Evolutionary conservation across 768 basidiomycete species (phyloP).

Genomic region (Gloeostereum incarnatum): DNA sequence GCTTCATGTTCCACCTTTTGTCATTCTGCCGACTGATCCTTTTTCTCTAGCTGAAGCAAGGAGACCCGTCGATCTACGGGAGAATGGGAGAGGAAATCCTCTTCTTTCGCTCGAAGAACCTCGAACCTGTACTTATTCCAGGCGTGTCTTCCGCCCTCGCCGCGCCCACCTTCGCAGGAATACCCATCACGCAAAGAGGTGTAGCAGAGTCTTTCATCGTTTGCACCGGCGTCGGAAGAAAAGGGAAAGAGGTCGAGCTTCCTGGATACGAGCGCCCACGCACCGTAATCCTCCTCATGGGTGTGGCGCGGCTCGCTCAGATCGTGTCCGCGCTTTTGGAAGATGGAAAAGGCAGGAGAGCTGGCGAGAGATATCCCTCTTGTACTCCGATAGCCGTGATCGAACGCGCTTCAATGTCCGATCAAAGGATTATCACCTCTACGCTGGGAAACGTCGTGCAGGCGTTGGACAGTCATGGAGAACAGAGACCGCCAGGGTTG

Average conservation of each 20-base stretch:
- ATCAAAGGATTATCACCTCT: constrained; percentile 77
- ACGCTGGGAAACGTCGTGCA: constrained; percentile 64
- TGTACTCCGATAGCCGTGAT: constrained; percentile 85
- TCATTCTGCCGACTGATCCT: not conserved
- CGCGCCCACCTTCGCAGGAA: constrained; percentile 81
- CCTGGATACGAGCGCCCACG: constrained; percentile 80
- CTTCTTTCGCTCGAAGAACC: constrained; percentile 82
- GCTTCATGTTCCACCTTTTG: not conserved
- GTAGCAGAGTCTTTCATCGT: constrained; percentile 85
- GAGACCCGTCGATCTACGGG: constrained; percentile 93
- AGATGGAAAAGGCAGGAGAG: constrained; percentile 15
- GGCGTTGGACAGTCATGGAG: constrained; percentile 67
- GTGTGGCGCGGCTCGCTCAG: constrained; percentile 75
- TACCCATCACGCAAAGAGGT: constrained; percentile 93
- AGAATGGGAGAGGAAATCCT: constrained; percentile 92
- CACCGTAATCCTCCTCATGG: constrained; percentile 88
- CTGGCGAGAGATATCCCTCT: constrained; percentile 54
- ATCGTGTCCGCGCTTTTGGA: constrained; percentile 54
- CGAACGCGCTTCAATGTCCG: constrained; percentile 89
- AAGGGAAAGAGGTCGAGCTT: constrained; percentile 74
- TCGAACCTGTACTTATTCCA: constrained; percentile 78
- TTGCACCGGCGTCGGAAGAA: constrained; percentile 89
- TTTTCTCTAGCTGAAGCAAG: constrained; percentile 76
- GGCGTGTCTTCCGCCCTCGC: constrained; percentile 88
- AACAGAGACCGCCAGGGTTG: constrained; percentile 94